Evolutionary conservation across 169 alveolate species (phyloP).

Genomic region (Perkinsus marinus): DNA sequence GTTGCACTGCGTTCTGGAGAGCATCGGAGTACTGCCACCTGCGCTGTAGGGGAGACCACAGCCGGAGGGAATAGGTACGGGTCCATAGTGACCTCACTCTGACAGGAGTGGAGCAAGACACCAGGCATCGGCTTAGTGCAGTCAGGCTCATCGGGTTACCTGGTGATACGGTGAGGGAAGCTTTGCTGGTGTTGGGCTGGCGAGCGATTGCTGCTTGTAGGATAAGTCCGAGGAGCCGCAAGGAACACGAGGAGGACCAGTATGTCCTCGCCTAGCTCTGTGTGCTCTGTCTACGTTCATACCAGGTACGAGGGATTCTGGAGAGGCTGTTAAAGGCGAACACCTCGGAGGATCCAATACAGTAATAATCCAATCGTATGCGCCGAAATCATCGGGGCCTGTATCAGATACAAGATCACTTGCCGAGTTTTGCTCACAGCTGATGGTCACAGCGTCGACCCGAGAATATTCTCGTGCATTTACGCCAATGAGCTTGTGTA

Average conservation of each 20-base stretch:
- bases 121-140: not conserved
- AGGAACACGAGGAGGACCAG: not conserved
- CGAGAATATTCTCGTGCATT: conserved; percentile 56
- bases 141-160: not conserved
- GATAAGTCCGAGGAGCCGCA: not conserved
- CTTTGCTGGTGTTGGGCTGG: no score
- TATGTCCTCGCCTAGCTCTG: not conserved
- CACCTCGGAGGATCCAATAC: not conserved
- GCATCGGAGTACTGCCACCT: not conserved
- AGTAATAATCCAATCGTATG: not conserved
- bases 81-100: not conserved
- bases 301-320: not conserved
- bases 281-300: not conserved
- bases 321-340: not conserved
- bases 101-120: not conserved
- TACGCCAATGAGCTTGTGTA: conserved; percentile 69
- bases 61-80: not conserved
- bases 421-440: conserved; percentile 59
- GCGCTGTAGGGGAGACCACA: not conserved
- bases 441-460: conserved; percentile 66
- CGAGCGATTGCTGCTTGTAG: not conserved
- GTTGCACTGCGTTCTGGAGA: not conserved
- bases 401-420: not conserved
- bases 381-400: not conserved
- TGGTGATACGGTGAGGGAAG: not conserved